Base-by-base conservation (phyloP, 2,329 filamentous ascomycete species). In the Escovopsis sp. region DNA sequence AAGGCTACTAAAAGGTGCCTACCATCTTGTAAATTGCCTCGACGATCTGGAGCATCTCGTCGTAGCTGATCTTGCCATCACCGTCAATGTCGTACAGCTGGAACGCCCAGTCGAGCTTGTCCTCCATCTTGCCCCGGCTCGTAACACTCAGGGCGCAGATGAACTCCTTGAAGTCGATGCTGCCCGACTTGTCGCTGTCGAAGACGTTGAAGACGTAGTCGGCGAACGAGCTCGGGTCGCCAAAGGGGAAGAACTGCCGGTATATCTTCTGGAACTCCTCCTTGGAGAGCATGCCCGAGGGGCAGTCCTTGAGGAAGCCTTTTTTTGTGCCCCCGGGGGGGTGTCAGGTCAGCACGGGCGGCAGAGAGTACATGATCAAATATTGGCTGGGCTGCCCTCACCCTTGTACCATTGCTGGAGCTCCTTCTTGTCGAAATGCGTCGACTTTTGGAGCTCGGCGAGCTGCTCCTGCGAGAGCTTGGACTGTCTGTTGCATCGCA, bases 1-100 rank as follows among this genome's bases (percentile, higher is more conserved):
- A 30, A 4, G 3, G 23, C 15, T 12, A 19, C 11, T 9, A 26
- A 10, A 15, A 15, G 15, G 11, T 6, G 41, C 58, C 45, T 63
- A 96, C 91, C 91, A 98, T 98, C 66, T 96, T 98, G 74, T 98
- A 98, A 59, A 98, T 98, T 43, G 91, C 91, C 68, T 96, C 89
- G 44, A 98, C 91, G 60, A 98, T 98, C 54, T 87, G 82, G 51
- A 98, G 72, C 91, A 98, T 98, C 70, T 98, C 91, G 43, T 96
- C 86, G 63, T 96, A 98, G 62, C 84, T 94, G 59, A 98, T 98
- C 72, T 95, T 94, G 58, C 91, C 91, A 61, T 98, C 91, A 44
- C 91, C 89, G 58, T 98, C 91, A 57, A 98, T 96, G 66, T 98
- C 91, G 65, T 98, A 98, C 53, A 98, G 73, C 69, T 98, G 89